Percentiles rank a stretch among this genome's conserved stretches.
Conservation (phyloP, 1,284 basidiomycete genomes). For the Abortiporus biennis region DNA sequence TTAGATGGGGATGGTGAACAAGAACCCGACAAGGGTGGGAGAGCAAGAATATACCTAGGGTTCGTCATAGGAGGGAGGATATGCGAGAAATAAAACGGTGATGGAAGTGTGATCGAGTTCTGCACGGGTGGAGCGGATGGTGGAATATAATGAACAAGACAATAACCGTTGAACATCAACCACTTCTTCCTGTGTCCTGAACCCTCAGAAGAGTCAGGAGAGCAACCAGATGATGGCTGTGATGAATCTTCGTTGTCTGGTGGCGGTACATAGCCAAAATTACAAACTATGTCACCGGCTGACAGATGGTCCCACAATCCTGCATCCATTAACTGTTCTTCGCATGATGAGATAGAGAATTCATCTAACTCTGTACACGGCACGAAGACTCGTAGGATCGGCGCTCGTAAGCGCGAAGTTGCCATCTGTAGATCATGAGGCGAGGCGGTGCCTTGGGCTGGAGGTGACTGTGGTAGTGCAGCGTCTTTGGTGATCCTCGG, state of each 20-base stretch:
- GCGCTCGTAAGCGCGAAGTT: constrained; percentile 58
- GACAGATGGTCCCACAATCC: constrained; percentile 69
- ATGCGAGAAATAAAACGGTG: constrained; percentile 68
- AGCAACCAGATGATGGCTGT: constrained; percentile 1
- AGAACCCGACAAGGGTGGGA: constrained; percentile 31
- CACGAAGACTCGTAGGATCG: constrained; percentile 67
- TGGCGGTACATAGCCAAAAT: constrained; percentile 65
- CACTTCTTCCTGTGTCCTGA: constrained; percentile 31
- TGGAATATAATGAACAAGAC: constrained; percentile 51
- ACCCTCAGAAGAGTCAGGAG: constrained; percentile 2
- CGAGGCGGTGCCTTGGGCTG: constrained; percentile 23
- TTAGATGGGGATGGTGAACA: constrained; percentile 3
- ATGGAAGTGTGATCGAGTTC: constrained; percentile 54
- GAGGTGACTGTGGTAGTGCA: constrained; percentile 5
- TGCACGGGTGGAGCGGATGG: constrained; percentile 44
- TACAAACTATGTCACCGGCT: constrained; percentile 69
- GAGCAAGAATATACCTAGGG: constrained; percentile 39
- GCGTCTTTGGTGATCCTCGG: constrained; percentile 8
- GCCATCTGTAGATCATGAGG: constrained; percentile 60
- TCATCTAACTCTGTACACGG: constrained; percentile 55
- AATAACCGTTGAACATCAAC: constrained; percentile 63
- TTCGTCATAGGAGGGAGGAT: constrained; percentile 46
- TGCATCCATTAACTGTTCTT: constrained; percentile 54
- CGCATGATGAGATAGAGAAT: constrained; percentile 46
- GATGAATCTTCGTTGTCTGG: constrained; percentile 23